Evolutionary conservation across 441 rosid species (phyloP), one percentile per base, ranked within the genome.

Genomic region (Gossypium schwendimanii): DNA sequence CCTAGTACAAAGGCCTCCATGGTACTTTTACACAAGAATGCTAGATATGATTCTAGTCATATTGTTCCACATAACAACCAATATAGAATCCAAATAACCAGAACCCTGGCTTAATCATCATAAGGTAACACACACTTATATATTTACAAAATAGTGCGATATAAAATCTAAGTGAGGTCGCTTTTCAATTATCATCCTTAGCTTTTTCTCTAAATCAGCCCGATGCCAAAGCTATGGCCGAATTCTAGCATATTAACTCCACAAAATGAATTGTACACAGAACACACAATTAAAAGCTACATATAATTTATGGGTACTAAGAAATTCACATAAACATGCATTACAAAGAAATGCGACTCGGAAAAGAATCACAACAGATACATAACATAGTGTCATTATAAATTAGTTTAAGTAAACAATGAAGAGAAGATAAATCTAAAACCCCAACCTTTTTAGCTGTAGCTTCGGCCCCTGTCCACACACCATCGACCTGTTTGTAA

Each of bases 381-480:
- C 15, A 18, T 18, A 63, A 63, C 1, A 9, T 8, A 63, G 1
- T 39, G 17, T 9, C 67, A 9, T 23, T 41, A 61, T n/a, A 61
- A 15, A 36, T 36, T 62, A 33, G 49, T 3, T 5, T 36, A 21
- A 17, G 49, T 9, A 36, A 18, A 36, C 20, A 36, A n/a, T 17
- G 2, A 63, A 7, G 47, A 50, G 17, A 68, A 49, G 58, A 67
- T 23, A 64, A 52, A 60, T 72, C 39, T 24, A 31, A 60, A 64
- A 21, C 61, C 3, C 70, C 26, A 23, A 92, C 98, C 98, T 88
- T 94, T 78, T 88, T 94, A 2, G 90, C 98, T 10, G 96, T 87
- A 63, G 88, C 86, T 85, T 92, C 96, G 52, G 97, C 97, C 77
- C 92, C 98, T 0, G 87, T 82, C 98, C 98, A 92, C 67, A 66